Conservation (phyloP, 371 early-diverging fungal genomes). For the Circinella minor region DNA sequence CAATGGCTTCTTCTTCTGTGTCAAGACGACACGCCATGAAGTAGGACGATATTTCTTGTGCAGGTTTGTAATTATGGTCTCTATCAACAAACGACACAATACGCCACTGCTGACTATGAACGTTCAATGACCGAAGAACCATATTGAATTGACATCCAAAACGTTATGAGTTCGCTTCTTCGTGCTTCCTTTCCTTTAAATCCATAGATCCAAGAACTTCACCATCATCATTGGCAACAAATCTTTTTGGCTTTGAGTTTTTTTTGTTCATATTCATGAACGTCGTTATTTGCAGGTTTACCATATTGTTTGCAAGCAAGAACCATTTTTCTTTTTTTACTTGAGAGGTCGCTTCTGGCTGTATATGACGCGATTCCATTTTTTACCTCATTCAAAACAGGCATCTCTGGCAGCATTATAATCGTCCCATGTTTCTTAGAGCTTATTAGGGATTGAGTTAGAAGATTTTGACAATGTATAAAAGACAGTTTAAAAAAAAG, state of each 20-base stretch:
- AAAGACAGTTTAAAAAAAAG: too few species aligned
- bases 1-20: not conserved
- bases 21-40: not conserved
- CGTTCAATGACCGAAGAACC: not conserved
- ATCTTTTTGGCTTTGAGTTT: too few species aligned
- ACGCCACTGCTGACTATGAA: not conserved
- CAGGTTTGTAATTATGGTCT: not conserved
- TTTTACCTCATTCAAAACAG: not conserved
- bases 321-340: too few species aligned
- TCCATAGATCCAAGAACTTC: not conserved
- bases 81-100: not conserved
- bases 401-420: not conserved
- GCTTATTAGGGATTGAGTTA: not conserved
- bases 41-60: not conserved
- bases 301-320: constrained; percentile 1
- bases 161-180: not conserved
- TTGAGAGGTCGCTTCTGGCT: not conserved
- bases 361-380: not conserved
- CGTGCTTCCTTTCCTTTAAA: not conserved
- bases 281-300: not conserved
- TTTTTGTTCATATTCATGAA: too few species aligned
- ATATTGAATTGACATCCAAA: not conserved
- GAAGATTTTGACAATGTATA: not conserved
- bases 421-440: not conserved
- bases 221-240: too few species aligned